Base-by-base conservation (phyloP, 1,284 basidiomycete species). In the Taiwanofungus camphoratus region DNA sequence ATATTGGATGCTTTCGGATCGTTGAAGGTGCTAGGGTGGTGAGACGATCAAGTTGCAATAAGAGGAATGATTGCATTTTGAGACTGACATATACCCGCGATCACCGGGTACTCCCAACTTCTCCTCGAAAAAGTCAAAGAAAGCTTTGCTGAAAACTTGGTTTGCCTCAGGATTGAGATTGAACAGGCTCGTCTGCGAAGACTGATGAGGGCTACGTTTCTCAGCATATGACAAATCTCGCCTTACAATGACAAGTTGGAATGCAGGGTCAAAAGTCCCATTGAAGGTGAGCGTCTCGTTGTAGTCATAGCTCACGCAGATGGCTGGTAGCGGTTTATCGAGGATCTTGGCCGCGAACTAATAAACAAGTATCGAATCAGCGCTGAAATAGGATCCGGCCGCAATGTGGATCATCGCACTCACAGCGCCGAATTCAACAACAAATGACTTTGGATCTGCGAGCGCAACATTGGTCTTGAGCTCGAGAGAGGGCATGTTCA, bases 251-350 rank as follows among this genome's bases (percentile, higher is more conserved):
- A 57, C 62, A 49, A 84, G 61, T 39, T 72, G 61, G 57, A 80
- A 74, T 1, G 80, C 77, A 20, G 82, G 82, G 13, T 82, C 81
- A 39, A 81, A 74, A 7, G 72, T 73, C 5, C 80, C 81, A 13
- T 54, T 64, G 56, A 79, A 84, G 5, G 75, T 70, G 49, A 82
- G 66, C 26, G 64, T 68, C 40, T 82, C 76, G 45, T 78, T 76
- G 60, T 80, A 70, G 13, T 59, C 68, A 52, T 77, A 71, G 44
- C 68, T 67, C 46, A 77, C 63, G 8, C 67, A 68, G 48, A 85
- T 75, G 49, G 70, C 70, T 5, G 48, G 34, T 52, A 79, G 73
- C 0, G 78, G 78, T 55, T 82, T 83, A 2, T 60, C 59, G 37
- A 84, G 58, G 3, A 67, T 65, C 42, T 71, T 59, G 0, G 77